These are phyloP conservation scores for Erodium moschatum DNA, from an alignment of 441 rosid species.

Conservation along the genomic window DNA sequence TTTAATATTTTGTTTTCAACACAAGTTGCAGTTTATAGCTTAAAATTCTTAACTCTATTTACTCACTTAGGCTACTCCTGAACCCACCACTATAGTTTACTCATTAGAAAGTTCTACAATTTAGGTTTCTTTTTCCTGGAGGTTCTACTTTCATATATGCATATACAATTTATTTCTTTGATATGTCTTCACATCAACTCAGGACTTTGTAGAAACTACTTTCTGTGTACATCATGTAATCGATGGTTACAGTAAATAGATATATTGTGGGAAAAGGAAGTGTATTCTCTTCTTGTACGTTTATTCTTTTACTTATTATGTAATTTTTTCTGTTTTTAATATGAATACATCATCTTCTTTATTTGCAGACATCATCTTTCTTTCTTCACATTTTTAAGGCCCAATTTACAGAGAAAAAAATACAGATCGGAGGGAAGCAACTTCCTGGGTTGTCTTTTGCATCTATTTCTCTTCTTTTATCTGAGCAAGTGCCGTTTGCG, in stretches of 20 bases:
- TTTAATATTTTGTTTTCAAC: neutral
- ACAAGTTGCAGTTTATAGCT: neutral
- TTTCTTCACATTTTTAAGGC: slow-evolving; percentile 80
- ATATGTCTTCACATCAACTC: too few relatives aligned
- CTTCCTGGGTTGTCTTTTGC: slow-evolving; percentile 62
- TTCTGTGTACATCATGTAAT: neutral
- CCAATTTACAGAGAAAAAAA: slow-evolving; percentile 59
- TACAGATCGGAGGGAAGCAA: slow-evolving; percentile 69
- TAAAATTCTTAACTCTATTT: neutral
- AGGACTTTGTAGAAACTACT: neutral
- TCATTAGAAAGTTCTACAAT: neutral
- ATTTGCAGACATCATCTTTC: slow-evolving; percentile 76
- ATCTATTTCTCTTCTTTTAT: slow-evolving; percentile 54
- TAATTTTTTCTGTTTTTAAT: neutral
- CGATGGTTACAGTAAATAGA: neutral
- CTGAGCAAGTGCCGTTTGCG: slow-evolving; percentile 81
- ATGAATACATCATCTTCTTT: neutral
- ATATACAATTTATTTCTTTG: too few relatives aligned
- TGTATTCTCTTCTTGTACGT: neutral
- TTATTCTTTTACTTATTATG: neutral
- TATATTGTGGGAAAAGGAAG: neutral
- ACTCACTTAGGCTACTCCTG: neutral
- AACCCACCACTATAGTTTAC: neutral
- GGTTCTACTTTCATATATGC: neutral
- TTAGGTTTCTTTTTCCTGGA: neutral